Conservation (phyloP, 2,329 filamentous ascomycete species). For the Dothideomycetes sp. region DNA sequence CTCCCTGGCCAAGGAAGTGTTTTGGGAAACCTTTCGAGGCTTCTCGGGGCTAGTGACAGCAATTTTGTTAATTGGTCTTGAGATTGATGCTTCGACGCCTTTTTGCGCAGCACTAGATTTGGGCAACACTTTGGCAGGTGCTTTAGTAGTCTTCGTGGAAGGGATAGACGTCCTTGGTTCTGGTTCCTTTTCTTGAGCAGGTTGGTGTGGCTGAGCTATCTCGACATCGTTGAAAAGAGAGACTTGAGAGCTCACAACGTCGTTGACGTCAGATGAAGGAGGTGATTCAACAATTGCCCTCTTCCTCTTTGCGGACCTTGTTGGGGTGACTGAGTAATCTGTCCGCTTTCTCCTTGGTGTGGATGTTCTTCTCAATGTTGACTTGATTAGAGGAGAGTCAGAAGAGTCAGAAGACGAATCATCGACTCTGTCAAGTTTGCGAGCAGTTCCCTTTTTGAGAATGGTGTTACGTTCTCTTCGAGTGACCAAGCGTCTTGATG, state of each 20-base stretch:
- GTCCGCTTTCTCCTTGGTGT: background rate
- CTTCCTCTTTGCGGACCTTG: conserved; percentile 1
- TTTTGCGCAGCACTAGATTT: no score
- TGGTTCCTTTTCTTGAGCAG: no score
- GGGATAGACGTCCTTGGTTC: no score
- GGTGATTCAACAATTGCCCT: background rate
- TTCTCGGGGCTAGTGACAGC: no score
- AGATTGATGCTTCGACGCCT: no score
- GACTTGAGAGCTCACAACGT: conserved; percentile 12
- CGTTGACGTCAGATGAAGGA: conserved; percentile 8
- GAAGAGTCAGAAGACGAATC: background rate
- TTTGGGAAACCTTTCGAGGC: no score
- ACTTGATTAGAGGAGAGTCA: background rate
- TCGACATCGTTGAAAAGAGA: conserved; percentile 13
- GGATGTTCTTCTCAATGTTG: background rate
- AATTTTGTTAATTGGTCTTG: no score
- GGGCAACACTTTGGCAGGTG: no score
- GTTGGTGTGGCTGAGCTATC: no score
- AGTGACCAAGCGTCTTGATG: background rate
- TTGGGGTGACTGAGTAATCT: background rate
- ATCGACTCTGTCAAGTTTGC: background rate
- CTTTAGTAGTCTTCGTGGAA: no score
- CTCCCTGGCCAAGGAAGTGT: no score
- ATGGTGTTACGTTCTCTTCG: conserved; percentile 11
- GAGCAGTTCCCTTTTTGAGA: conserved; percentile 8